A percentile compares a stretch with the other conserved stretches of the same genome.
phyloP scores from a whole-genome alignment of 805 yeast genomes.

The Debaryomyces prosopidis region DNA sequence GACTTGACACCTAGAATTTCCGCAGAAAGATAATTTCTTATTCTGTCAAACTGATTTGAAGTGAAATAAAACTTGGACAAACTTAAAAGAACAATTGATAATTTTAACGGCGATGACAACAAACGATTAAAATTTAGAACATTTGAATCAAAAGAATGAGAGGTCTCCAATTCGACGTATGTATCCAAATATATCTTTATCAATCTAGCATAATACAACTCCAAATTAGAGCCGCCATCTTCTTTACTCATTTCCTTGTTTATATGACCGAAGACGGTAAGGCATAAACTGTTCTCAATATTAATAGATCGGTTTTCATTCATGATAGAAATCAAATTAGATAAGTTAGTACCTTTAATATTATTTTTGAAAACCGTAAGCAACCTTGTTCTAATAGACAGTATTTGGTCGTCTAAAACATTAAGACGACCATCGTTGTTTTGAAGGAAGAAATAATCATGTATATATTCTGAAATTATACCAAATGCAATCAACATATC shows the following conservation, averaged over 20 bases:
- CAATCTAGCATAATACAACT: constrained; percentile 20
- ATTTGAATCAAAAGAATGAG: constrained; percentile 16
- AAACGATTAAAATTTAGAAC: constrained; percentile 32
- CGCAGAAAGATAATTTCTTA: constrained; percentile 62
- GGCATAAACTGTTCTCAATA: background rate
- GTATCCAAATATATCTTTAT: constrained; percentile 12
- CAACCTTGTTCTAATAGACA: background rate
- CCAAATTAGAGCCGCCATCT: background rate
- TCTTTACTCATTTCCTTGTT: background rate
- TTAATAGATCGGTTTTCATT: background rate
- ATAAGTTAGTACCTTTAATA: background rate
- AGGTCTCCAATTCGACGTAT: constrained; percentile 15
- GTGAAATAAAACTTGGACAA: constrained; percentile 36
- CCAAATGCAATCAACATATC: constrained; percentile 6
- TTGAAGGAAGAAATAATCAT: constrained; percentile 19
- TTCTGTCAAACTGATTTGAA: constrained; percentile 44
- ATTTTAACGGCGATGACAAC: constrained; percentile 30
- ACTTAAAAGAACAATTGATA: constrained; percentile 29
- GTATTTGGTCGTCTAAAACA: background rate
- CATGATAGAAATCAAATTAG: background rate
- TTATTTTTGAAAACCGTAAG: background rate
- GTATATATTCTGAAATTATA: constrained; percentile 19
- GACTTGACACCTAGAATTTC: constrained; percentile 59
- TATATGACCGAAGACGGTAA: background rate
- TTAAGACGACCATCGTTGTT: background rate